A percentile compares a stretch with the other conserved stretches of the same genome.
phyloP scores from a whole-genome alignment of 2,329 filamentous ascomycete species.

The Albophoma yamanashiensis region DNA sequence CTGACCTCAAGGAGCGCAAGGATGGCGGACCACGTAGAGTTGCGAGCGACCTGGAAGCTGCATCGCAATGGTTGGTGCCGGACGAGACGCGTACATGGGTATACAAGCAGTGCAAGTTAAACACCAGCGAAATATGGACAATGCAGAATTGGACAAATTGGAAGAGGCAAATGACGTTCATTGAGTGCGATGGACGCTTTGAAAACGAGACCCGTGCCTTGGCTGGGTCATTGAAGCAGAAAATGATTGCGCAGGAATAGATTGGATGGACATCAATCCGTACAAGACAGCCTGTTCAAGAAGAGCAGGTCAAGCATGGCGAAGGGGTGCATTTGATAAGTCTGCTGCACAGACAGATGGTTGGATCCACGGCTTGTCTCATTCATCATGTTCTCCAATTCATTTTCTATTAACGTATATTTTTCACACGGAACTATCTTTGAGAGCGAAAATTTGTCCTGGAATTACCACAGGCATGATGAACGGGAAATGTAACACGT shows the following conservation, averaged over 20 bases:
- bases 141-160: conserved; percentile 3
- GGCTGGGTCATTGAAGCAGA: conserved; percentile 1
- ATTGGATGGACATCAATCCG: conserved; percentile 3
- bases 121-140: background rate
- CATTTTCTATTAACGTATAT: no score
- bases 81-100: conserved; percentile 2
- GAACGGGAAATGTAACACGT: no score
- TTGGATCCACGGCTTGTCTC: no score
- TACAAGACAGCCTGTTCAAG: background rate
- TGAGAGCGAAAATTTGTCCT: no score
- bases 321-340: no score
- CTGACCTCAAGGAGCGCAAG: conserved; percentile 2
- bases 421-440: no score
- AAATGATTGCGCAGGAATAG: conserved; percentile 9
- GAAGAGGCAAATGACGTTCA: conserved; percentile 4
- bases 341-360: no score
- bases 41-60: conserved; percentile 3
- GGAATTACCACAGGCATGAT: no score
- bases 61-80: conserved; percentile 4
- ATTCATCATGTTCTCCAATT: no score
- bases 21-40: conserved; percentile 3
- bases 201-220: background rate
- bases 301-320: background rate
- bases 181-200: conserved; percentile 4
- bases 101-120: background rate